Percentiles rank a stretch among this genome's conserved stretches.
phyloP scores from a whole-genome alignment of 768 basidiomycete genomes.

The Auricularia heimuer region DNA sequence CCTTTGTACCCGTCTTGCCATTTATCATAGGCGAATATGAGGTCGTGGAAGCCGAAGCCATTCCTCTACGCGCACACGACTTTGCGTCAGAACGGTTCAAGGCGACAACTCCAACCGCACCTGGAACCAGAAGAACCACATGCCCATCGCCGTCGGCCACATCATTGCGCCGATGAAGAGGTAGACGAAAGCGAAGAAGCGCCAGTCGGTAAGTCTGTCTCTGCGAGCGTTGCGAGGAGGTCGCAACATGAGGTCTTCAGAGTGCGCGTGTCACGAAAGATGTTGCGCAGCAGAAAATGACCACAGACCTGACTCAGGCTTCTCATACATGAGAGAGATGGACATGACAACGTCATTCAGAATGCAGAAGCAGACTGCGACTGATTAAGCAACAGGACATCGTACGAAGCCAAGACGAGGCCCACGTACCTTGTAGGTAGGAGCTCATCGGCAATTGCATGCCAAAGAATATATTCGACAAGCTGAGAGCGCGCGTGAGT shows the following conservation, averaged over 20 bases:
- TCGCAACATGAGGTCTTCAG: constrained; percentile 36
- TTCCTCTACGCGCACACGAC: not conserved
- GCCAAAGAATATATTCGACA: constrained; percentile 41
- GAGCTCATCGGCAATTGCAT: constrained; percentile 44
- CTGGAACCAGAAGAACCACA: constrained; percentile 26
- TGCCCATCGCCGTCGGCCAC: constrained; percentile 36
- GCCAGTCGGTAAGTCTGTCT: constrained; percentile 43
- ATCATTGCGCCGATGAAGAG: constrained; percentile 37
- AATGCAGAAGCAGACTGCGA: constrained; percentile 39
- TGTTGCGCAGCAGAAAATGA: not conserved
- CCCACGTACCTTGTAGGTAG: constrained; percentile 32
- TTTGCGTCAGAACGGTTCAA: not conserved
- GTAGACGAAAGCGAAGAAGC: constrained; percentile 5
- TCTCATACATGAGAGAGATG: constrained; percentile 31
- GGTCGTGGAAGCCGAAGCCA: constrained; percentile 26
- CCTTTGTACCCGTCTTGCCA: constrained; percentile 30
- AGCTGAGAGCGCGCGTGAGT: not conserved
- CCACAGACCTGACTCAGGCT: constrained; percentile 34
- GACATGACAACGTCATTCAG: constrained; percentile 43
- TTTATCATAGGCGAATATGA: constrained; percentile 32
- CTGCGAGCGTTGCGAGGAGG: constrained; percentile 46
- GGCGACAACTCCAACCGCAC: constrained; percentile 11
- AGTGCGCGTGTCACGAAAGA: not conserved
- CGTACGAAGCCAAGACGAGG: not conserved
- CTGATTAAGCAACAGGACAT: not conserved